Evolutionary conservation across 2,329 filamentous ascomycete genomes (phyloP), one percentile per base, ranked within the genome.

Genomic region (Venturiaceae sp.): DNA sequence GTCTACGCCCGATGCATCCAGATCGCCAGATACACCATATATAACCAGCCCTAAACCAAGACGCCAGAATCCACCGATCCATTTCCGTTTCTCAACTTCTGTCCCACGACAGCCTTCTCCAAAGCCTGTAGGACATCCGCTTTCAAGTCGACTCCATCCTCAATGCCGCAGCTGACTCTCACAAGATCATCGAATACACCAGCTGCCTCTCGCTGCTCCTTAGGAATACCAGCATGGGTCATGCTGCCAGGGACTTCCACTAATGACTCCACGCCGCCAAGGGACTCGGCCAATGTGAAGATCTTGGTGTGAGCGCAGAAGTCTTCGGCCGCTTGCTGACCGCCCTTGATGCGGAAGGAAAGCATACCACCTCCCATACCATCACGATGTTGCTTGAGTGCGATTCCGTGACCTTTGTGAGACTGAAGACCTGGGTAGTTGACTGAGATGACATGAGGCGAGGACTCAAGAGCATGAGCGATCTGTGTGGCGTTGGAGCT

Each of bases 311-410:
- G 77, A 74, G 94, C 86, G 80, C 94, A 97, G 83, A 99, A 99
- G 56, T 85, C 83, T 75, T 95, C 88, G 14, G 94, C 94, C 1
- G 92, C 92, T 50, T 80, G 81, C 68, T 90, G 83, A 36, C 94
- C 94, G 59, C 92, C 94, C 64, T 84, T 83, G 72, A 99, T 89
- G 64, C 94, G 87, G 85, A 99, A 99, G 60, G 88, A 92, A 46
- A 99, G 84, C 94, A 99, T 99, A 62, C 94, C 94, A 65, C 94
- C 94, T 61, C 94, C 94, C 82, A 97, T 87, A 62, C 88, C 94
- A 66, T 95, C 82, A 64, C 94, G 88, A 77, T 99, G 94, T 77
- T 99, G 94, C 76, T 89, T 90, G 67, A 86, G 71, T 21, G 92
- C 90, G 66, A 99, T 90, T 63, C 81, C 80, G 66, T 90, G 86